phyloP scores from a whole-genome alignment of 129 eudicot species.

The Smallanthus sonchifolius region DNA sequence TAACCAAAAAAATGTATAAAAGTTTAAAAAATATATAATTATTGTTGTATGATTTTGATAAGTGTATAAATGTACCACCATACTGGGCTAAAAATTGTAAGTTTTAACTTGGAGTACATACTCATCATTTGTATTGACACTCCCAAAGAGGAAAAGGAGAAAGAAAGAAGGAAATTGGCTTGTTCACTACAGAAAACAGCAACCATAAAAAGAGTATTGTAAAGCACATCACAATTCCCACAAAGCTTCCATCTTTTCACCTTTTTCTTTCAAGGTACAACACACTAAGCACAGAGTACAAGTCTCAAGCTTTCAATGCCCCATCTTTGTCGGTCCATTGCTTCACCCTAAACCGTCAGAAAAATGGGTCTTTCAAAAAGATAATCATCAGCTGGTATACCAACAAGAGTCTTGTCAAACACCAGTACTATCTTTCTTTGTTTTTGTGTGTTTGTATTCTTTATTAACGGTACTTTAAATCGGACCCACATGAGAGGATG shows the following conservation, averaged over 20 bases:
- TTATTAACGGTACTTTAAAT: slow-evolving; percentile 2
- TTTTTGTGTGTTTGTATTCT: slow-evolving; percentile 11
- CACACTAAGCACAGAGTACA: slow-evolving; percentile 14
- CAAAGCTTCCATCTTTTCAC: neutral
- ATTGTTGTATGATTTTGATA: neutral
- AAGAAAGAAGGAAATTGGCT: slow-evolving; percentile 16
- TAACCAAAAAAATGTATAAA: too few relatives aligned
- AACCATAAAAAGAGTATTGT: slow-evolving; percentile 31
- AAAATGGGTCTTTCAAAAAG: slow-evolving; percentile 27
- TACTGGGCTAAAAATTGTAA: slow-evolving; percentile 1
- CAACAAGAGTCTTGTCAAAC: slow-evolving; percentile 36
- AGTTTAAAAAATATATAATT: neutral
- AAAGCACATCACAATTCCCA: slow-evolving; percentile 20
- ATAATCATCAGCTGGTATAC: slow-evolving; percentile 31
- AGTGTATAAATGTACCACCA: neutral
- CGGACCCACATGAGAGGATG: slow-evolving; percentile 25
- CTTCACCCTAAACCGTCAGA: slow-evolving; percentile 28
- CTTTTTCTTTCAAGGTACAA: slow-evolving; percentile 17
- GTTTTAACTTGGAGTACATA: neutral
- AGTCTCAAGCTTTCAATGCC: slow-evolving; percentile 17
- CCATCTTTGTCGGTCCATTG: slow-evolving; percentile 26
- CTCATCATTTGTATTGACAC: slow-evolving; percentile 23
- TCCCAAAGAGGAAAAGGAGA: slow-evolving; percentile 29
- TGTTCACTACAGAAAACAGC: slow-evolving; percentile 34
- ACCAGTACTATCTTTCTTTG: slow-evolving; percentile 28